These are phyloP conservation scores for Pseudohyphozyma bogoriensis DNA, from an alignment of 768 basidiomycete genomes.

Conservation along the genomic window DNA sequence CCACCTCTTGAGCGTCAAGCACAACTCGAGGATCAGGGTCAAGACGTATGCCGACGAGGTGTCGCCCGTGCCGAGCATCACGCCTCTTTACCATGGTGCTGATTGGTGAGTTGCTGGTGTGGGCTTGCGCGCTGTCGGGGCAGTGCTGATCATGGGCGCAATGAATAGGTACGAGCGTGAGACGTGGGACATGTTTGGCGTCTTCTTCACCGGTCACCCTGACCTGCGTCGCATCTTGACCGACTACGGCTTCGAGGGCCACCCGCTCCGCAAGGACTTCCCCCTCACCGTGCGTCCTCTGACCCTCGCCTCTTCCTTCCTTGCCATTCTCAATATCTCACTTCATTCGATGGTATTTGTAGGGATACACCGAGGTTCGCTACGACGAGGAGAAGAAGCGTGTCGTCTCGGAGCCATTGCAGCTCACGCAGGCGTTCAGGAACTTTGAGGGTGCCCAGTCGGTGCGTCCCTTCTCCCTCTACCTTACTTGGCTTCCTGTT, in stretches of 20 bases:
- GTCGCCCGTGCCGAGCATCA: constrained; percentile 74
- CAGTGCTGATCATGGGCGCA: not conserved
- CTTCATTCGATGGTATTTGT: too few relatives aligned
- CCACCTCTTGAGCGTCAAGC: constrained; percentile 70
- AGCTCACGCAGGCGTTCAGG: constrained; percentile 95
- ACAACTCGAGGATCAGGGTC: constrained; percentile 78
- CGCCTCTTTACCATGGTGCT: constrained; percentile 73
- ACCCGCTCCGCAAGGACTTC: constrained; percentile 96
- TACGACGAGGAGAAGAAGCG: constrained; percentile 62
- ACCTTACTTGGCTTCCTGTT: not conserved
- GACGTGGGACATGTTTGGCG: constrained; percentile 93
- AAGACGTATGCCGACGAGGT: constrained; percentile 96
- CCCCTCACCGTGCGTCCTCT: constrained; percentile 66
- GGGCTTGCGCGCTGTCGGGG: not conserved
- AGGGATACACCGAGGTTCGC: constrained; percentile 98
- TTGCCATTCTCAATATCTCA: too few relatives aligned
- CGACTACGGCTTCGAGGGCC: constrained; percentile 81
- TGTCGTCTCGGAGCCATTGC: constrained; percentile 62
- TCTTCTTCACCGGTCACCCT: constrained; percentile 92
- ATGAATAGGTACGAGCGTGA: constrained; percentile 94
- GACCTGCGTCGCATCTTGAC: constrained; percentile 98
- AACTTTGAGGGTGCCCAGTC: constrained; percentile 62
- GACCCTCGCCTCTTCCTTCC: not conserved
- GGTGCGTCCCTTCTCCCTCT: constrained; percentile 4
- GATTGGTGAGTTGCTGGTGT: constrained; percentile 58